Evolutionary conservation across 768 basidiomycete species (phyloP).

Genomic region (Trametes punicea): DNA sequence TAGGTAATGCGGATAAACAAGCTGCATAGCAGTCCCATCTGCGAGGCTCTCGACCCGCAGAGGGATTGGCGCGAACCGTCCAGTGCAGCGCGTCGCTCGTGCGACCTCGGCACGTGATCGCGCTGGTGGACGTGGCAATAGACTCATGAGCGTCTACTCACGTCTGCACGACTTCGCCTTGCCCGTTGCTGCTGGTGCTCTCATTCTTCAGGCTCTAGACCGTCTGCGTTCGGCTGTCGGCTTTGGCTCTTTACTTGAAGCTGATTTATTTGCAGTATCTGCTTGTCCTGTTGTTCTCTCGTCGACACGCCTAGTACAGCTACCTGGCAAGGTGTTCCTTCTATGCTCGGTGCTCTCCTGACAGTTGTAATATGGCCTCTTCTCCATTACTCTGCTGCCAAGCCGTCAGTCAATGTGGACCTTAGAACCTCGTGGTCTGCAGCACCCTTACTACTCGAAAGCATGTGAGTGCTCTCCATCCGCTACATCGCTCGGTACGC

Average conservation of each 20-base stretch:
- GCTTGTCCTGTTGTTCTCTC: background rate
- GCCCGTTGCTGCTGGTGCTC: background rate
- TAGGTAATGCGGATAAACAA: too few species aligned
- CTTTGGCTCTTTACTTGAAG: too few species aligned
- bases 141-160: background rate
- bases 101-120: conserved; percentile 3
- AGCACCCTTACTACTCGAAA: conserved; percentile 31
- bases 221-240: too few species aligned
- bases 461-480: conserved; percentile 32
- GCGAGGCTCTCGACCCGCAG: too few species aligned
- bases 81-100: too few species aligned
- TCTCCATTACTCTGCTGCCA: conserved; percentile 9
- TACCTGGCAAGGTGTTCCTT: background rate
- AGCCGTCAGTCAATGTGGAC: conserved; percentile 35
- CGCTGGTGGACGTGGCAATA: conserved; percentile 7
- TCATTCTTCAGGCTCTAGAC: background rate
- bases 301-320: background rate
- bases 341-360: conserved; percentile 10
- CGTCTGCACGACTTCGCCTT: background rate
- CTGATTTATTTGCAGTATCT: too few species aligned
- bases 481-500: background rate
- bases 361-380: conserved; percentile 13
- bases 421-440: conserved; percentile 37
- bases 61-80: too few species aligned
- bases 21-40: too few species aligned